Evolutionary conservation across 345 rosid genomes (phyloP).

Genomic region (Carallia brachiata): DNA sequence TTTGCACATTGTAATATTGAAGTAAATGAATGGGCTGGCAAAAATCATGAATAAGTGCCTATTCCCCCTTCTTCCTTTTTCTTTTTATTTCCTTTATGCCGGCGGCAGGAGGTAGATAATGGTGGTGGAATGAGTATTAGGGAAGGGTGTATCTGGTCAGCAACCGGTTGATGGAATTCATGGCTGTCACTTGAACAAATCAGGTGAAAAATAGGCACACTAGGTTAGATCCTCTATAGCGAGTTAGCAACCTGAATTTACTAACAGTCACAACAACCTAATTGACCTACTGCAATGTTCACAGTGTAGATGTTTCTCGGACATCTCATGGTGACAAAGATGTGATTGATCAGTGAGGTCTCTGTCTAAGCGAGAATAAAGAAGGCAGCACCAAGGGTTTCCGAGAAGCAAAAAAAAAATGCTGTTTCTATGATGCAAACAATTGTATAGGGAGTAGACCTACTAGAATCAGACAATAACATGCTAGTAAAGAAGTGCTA

Average conservation of each 20-base stretch:
- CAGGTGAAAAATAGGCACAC: not conserved
- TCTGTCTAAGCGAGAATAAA: not conserved
- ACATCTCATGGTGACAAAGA: not conserved
- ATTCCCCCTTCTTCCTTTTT: too few relatives aligned
- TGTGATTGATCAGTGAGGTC: constrained; percentile 2
- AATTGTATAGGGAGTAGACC: constrained; percentile 2
- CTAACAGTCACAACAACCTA: not conserved
- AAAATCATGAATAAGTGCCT: not conserved
- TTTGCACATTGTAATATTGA: not conserved
- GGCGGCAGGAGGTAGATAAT: too few relatives aligned
- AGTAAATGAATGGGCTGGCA: not conserved
- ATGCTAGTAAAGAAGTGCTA: not conserved
- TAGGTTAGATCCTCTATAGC: not conserved
- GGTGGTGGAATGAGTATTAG: not conserved
- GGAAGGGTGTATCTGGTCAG: not conserved
- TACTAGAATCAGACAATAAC: not conserved
- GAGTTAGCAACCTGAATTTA: not conserved
- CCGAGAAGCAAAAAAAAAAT: not conserved
- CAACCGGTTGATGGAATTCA: not conserved
- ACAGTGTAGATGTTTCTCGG: not conserved
- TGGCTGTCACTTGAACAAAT: not conserved
- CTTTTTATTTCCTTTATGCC: too few relatives aligned
- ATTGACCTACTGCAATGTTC: not conserved
- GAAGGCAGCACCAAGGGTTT: not conserved
- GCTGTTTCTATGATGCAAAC: constrained; percentile 11